phyloP scores from a whole-genome alignment of 345 rosid species.

The Eutrema heterophyllum region DNA sequence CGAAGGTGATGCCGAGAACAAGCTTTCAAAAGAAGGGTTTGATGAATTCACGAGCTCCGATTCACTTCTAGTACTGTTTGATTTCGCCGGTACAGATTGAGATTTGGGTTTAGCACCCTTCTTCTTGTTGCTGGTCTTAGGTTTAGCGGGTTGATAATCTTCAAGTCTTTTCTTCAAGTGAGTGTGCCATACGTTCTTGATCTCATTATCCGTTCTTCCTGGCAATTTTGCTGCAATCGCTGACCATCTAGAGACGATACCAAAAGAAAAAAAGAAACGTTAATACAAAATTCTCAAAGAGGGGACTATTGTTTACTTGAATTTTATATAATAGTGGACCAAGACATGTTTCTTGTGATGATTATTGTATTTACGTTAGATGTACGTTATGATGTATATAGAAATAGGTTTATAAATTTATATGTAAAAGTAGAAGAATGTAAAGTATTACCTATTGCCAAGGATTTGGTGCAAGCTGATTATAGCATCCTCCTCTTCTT shows the following conservation, averaged over 20 bases:
- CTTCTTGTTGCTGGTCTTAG: constrained; percentile 16
- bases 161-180: constrained; percentile 73
- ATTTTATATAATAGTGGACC: constrained; percentile 14
- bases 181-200: constrained; percentile 92
- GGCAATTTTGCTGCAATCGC: constrained; percentile 75
- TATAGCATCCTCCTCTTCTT: constrained; percentile 73
- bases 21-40: constrained; percentile 2
- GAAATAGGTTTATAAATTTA: background rate
- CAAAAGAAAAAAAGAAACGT: background rate
- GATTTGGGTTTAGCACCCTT: constrained; percentile 19
- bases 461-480: constrained; percentile 59
- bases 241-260: constrained; percentile 58
- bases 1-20: constrained; percentile 46
- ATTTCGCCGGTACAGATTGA: background rate
- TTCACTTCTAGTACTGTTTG: constrained; percentile 13
- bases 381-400: constrained; percentile 30
- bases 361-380: background rate
- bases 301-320: background rate
- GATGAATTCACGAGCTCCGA: constrained; percentile 22
- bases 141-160: constrained; percentile 28
- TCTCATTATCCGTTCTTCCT: constrained; percentile 91
- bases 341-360: background rate
- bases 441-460: constrained; percentile 49
- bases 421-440: background rate
- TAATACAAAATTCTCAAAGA: background rate